Evolutionary conservation across 352 stramenopile genomes (phyloP), one percentile per base, ranked within the genome.

Genomic region (Aphanomyces invadans): DNA sequence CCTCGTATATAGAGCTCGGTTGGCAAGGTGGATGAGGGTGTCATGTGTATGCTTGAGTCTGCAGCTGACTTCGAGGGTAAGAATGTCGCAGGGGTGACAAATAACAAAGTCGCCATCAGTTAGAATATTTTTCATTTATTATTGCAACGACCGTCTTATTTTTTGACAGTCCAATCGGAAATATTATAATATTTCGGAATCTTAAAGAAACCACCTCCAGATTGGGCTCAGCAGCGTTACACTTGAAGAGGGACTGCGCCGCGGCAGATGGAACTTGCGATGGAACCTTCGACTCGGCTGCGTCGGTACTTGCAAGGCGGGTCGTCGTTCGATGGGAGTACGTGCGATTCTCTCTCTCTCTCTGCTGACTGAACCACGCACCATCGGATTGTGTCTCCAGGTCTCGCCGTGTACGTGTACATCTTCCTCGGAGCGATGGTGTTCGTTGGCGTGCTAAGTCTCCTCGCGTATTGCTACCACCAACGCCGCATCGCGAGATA

Each of bases 401-500:
- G 57, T 17, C 36, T 71, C 19, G 52, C 65, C 28, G 67, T 68
- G 70, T 91, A 90, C 67, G 71, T 92, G 21, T 92, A 89, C 62
- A 77, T 89, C 51, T 87, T 92, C 38, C 64, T 90, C 36, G 79
- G 79, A 38, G 74, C 79, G 57, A 78, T 91, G 71, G n/a, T 83
- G 11, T 49, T 53, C 2, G 64, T 90, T 36, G 75, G 62, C 21
- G 46, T 74, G 10, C 66, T 70, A 19, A 81, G 72, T 61, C 33
- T 89, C 44, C 44, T 83, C 21, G 61, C 82, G 1, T 92, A 92
- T 60, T 89, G 74, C 67, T 72, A 81, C 56, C 82, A 91, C 44
- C 81, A 87, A 54, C 80, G 79, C 9, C 80, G 80, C 7, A 19
- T 87, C 5, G 73, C 69, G 23, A 80, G 74, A 0, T 89, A 82